These are phyloP conservation scores for Eucalyptus curtisii DNA, from an alignment of 345 rosid species.

Conservation along the genomic window DNA sequence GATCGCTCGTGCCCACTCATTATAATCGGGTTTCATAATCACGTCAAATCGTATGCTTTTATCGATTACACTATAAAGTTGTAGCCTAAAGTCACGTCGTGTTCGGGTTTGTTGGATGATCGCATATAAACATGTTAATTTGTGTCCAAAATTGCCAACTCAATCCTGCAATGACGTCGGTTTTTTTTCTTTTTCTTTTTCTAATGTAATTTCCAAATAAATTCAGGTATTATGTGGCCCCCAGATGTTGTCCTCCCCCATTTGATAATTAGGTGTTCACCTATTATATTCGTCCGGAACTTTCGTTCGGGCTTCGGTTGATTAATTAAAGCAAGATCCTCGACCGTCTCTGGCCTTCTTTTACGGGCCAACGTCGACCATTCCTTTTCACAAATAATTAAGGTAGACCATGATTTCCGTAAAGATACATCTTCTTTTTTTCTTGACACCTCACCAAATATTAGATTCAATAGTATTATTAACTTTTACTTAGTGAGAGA, in stretches of 20 bases:
- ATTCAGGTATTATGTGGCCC: background rate
- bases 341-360: background rate
- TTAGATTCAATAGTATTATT: background rate
- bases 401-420: background rate
- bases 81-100: background rate
- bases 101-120: background rate
- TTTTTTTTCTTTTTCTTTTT: background rate
- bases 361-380: background rate
- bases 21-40: background rate
- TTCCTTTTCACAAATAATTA: background rate
- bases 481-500: background rate
- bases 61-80: background rate
- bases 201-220: background rate
- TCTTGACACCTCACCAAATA: background rate
- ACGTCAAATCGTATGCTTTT: background rate
- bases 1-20: background rate
- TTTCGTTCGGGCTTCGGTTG: background rate
- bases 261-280: background rate
- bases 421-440: background rate
- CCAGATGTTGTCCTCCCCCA: background rate
- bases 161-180: background rate
- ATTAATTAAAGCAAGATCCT: background rate
- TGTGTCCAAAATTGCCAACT: background rate
- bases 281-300: background rate
- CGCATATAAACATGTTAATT: background rate